Evolutionary conservation across 2,329 filamentous ascomycete genomes (phyloP).

Genomic region (Metarhizium brunneum): DNA sequence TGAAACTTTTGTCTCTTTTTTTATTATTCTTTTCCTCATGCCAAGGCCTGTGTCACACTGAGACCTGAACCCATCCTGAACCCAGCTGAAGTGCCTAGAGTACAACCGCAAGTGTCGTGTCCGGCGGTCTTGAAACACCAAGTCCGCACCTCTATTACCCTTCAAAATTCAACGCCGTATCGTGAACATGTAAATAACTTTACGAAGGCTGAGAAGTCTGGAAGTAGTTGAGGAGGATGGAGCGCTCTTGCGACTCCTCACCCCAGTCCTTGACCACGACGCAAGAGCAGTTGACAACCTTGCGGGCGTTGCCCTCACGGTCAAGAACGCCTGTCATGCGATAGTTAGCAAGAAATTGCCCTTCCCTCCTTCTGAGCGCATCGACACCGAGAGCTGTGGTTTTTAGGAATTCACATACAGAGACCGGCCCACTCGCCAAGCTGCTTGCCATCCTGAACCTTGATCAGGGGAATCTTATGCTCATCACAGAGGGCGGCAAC

Average conservation of each 20-base stretch:
- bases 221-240: conserved; percentile 99
- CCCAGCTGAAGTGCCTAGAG: conserved; percentile 38
- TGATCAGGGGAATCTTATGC: conserved; percentile 99
- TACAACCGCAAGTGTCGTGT: conserved; percentile 30
- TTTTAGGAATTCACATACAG: conserved; percentile 58
- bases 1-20: conserved; percentile 21
- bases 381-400: not conserved
- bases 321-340: conserved; percentile 76
- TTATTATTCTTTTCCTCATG: conserved; percentile 27
- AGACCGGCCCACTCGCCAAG: conserved; percentile 99
- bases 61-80: conserved; percentile 32
- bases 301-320: conserved; percentile 98
- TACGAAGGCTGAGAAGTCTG: conserved; percentile 59
- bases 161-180: conserved; percentile 24
- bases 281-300: conserved; percentile 99
- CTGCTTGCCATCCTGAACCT: conserved; percentile 99
- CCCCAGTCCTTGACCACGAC: conserved; percentile 99
- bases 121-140: conserved; percentile 20
- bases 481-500: conserved; percentile 97
- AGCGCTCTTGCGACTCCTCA: conserved; percentile 98
- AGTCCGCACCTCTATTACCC: conserved; percentile 30
- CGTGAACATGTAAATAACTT: conserved; percentile 20
- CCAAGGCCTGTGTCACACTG: conserved; percentile 22
- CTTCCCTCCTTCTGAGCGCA: not conserved
- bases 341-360: conserved; percentile 19